These are phyloP conservation scores for Solanum verrucosum DNA, from an alignment of 257 asterid species.

Conservation along the genomic window DNA sequence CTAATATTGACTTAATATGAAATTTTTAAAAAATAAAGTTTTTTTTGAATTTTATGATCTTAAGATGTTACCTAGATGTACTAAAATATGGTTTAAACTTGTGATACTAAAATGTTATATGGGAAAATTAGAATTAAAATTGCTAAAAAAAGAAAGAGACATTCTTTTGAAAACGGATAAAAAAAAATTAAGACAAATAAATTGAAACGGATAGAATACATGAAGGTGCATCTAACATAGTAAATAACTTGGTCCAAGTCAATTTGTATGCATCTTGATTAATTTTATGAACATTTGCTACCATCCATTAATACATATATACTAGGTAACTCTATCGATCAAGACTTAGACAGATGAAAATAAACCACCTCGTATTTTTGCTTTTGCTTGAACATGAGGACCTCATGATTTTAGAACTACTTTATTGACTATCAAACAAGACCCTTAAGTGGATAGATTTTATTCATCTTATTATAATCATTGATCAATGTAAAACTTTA, in stretches of 20 bases:
- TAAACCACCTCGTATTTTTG: not conserved
- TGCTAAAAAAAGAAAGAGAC: no score
- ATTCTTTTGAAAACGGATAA: not conserved
- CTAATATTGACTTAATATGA: not conserved
- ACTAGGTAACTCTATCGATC: not conserved
- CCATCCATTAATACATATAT: not conserved
- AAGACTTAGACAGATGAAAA: not conserved
- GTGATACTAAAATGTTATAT: not conserved
- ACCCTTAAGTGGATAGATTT: not conserved
- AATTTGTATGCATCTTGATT: not conserved
- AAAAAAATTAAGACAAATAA: not conserved
- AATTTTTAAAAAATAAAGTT: not conserved
- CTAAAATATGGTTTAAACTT: not conserved
- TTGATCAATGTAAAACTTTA: not conserved
- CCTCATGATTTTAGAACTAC: not conserved
- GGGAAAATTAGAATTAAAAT: not conserved
- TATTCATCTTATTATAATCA: not conserved
- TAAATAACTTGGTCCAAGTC: not conserved
- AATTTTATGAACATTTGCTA: not conserved
- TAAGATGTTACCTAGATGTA: not conserved
- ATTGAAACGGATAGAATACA: not conserved
- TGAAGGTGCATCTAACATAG: not conserved
- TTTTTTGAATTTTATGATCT: not conserved
- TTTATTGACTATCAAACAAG: not conserved
- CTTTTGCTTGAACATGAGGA: not conserved